Evolutionary conservation across 768 basidiomycete species (phyloP).

Genomic region (Phylloporus rhodoxanthus): DNA sequence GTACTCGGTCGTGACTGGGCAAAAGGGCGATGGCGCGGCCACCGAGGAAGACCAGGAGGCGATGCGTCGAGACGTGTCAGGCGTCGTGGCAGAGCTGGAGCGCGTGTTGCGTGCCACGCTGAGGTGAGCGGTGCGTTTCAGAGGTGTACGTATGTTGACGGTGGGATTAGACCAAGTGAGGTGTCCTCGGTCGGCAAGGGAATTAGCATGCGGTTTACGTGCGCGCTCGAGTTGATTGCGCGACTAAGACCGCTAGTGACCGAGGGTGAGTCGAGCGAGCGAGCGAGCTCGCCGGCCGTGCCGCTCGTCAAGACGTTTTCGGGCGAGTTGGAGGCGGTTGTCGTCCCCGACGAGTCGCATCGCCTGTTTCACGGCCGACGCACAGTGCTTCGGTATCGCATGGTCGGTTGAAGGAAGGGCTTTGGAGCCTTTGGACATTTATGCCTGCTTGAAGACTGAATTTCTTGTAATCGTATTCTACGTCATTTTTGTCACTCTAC

Average conservation of each 20-base stretch:
- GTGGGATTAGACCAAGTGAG: constrained; percentile 13
- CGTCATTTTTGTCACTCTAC: too few relatives aligned
- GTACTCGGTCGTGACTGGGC: constrained; percentile 20
- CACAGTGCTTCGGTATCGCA: constrained; percentile 46
- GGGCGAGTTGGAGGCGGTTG: constrained; percentile 52
- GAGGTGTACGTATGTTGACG: not conserved
- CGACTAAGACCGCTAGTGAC: constrained; percentile 8
- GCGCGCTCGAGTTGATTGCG: constrained; percentile 18
- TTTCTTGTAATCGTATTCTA: too few relatives aligned
- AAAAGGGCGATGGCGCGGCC: not conserved
- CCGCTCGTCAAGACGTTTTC: constrained; percentile 36
- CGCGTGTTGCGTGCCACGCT: constrained; percentile 10
- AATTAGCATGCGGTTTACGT: constrained; percentile 21
- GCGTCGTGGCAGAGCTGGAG: constrained; percentile 14
- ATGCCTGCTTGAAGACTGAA: too few relatives aligned
- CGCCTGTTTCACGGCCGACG: constrained; percentile 47
- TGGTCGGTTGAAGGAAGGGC: constrained; percentile 44
- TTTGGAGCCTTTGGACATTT: too few relatives aligned
- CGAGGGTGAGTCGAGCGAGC: too few relatives aligned
- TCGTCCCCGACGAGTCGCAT: constrained; percentile 52
- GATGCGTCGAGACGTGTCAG: constrained; percentile 18
- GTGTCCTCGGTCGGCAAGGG: constrained; percentile 19
- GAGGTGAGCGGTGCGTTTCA: constrained; percentile 12
- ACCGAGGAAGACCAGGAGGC: not conserved
- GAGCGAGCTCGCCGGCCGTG: not conserved